These are phyloP conservation scores for Candida smagusa DNA, from an alignment of 1,139 yeast species.

Conservation along the genomic window DNA sequence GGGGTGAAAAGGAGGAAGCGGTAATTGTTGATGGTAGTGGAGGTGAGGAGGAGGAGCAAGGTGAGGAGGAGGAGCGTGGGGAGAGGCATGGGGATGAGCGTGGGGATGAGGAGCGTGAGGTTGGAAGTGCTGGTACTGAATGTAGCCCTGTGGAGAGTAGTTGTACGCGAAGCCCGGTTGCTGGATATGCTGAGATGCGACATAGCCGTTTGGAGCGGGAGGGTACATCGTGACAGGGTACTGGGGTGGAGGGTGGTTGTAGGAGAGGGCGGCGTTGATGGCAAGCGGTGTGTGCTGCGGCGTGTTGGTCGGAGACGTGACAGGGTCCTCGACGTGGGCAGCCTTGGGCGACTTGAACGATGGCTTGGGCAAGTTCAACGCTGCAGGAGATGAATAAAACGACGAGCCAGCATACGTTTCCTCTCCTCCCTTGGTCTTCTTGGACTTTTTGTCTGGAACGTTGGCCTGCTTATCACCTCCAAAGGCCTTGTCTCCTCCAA, in stretches of 20 bases:
- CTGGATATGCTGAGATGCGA: constrained; percentile 11
- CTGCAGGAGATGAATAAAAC: constrained; percentile 57
- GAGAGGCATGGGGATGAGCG: constrained; percentile 6
- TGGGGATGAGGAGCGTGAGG: constrained; percentile 9
- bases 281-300: constrained; percentile 3
- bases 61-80: constrained; percentile 4
- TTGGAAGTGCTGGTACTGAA: constrained; percentile 19
- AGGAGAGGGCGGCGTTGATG: not conserved
- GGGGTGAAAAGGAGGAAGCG: constrained; percentile 7
- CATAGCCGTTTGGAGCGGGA: constrained; percentile 13
- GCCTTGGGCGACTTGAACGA: constrained; percentile 40
- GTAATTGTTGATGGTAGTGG: constrained; percentile 2
- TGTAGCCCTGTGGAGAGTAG: constrained; percentile 31
- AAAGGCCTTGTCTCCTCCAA: constrained; percentile 12
- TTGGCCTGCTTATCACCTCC: not conserved
- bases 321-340: constrained; percentile 4
- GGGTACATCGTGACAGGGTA: constrained; percentile 32
- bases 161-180: constrained; percentile 30
- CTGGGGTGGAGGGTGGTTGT: constrained; percentile 22
- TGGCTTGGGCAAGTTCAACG: constrained; percentile 55
- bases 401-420: constrained; percentile 57
- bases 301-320: constrained; percentile 6
- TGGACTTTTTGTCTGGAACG: constrained; percentile 8
- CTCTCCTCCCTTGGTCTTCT: constrained; percentile 19
- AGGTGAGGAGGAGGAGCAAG: constrained; percentile 1